phyloP scores from a whole-genome alignment of 1,284 basidiomycete species.

The Peniophora sp. region DNA sequence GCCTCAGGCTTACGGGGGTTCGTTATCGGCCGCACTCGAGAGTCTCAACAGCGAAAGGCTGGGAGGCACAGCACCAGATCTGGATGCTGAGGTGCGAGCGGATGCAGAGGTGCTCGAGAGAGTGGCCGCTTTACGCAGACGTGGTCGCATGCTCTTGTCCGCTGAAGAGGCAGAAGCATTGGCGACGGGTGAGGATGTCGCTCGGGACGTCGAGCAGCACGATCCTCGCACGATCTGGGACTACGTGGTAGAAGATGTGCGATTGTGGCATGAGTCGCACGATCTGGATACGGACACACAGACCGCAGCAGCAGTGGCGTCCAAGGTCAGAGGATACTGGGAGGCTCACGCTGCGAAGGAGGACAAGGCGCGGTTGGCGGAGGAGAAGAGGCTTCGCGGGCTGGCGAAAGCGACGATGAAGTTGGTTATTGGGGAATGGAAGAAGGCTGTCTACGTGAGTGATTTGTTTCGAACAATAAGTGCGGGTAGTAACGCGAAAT shows the following conservation, averaged over 20 bases:
- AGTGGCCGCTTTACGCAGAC: slow-evolving; percentile 36
- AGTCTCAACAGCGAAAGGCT: slow-evolving; percentile 50
- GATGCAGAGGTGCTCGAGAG: slow-evolving; percentile 50
- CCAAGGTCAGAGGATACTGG: slow-evolving; percentile 74
- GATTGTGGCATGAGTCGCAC: slow-evolving; percentile 25
- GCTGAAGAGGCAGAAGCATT: slow-evolving; percentile 1
- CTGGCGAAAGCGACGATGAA: slow-evolving; percentile 67
- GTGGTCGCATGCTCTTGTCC: slow-evolving; percentile 25
- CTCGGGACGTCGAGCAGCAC: neutral
- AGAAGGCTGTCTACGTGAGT: slow-evolving; percentile 81
- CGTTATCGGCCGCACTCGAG: slow-evolving; percentile 45
- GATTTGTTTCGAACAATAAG: neutral
- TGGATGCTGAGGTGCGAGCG: slow-evolving; percentile 36
- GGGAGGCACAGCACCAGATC: slow-evolving; percentile 23
- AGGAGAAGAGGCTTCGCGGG: slow-evolving; percentile 61
- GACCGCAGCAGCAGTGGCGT: slow-evolving; percentile 55
- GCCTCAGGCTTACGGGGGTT: slow-evolving; percentile 39
- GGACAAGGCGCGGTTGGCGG: slow-evolving; percentile 53
- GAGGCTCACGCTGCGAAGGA: slow-evolving; percentile 60
- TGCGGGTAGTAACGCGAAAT: slow-evolving; percentile 1
- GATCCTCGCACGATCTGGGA: slow-evolving; percentile 37
- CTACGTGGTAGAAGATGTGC: slow-evolving; percentile 38
- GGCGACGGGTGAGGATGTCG: slow-evolving; percentile 4
- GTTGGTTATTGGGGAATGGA: slow-evolving; percentile 80
- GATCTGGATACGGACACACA: slow-evolving; percentile 36